phyloP scores from a whole-genome alignment of 2,329 filamentous ascomycete genomes.

The Diatrype stigma region DNA sequence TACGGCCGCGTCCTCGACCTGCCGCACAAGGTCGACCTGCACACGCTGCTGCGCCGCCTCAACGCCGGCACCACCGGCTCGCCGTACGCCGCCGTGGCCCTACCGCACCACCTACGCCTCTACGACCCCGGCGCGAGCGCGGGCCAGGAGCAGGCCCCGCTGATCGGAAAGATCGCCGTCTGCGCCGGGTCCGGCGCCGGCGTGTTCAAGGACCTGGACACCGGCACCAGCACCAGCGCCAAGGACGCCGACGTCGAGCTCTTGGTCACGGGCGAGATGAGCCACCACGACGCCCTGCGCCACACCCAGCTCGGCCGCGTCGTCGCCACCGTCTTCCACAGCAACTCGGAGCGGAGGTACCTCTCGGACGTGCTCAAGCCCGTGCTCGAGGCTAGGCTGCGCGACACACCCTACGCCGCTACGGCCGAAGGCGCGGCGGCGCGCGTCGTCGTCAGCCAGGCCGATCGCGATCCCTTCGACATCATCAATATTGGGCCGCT shows the following conservation, averaged over 20 bases:
- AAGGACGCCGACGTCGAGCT: conserved; percentile 69
- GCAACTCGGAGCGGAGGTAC: conserved; percentile 86
- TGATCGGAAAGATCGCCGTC: conserved; percentile 68
- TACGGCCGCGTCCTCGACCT: conserved; percentile 50
- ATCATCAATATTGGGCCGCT: conserved; percentile 53
- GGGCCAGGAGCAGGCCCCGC: conserved; percentile 29
- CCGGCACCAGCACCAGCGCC: conserved; percentile 60
- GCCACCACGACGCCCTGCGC: conserved; percentile 84
- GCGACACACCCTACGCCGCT: conserved; percentile 40
- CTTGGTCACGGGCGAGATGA: conserved; percentile 87
- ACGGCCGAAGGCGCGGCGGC: conserved; percentile 24
- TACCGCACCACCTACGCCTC: conserved; percentile 45
- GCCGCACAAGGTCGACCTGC: conserved; percentile 32
- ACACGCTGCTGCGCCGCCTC: conserved; percentile 46
- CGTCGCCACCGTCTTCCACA: conserved; percentile 85
- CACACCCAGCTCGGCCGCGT: conserved; percentile 79
- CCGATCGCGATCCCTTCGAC: conserved; percentile 83
- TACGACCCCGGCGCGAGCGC: too few species aligned
- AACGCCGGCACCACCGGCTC: conserved; percentile 67
- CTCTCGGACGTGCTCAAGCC: conserved; percentile 65
- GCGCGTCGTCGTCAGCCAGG: conserved; percentile 69
- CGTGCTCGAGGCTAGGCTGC: conserved; percentile 58
- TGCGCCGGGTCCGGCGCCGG: conserved; percentile 86
- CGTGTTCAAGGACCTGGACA: conserved; percentile 63
- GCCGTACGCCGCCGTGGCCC: conserved; percentile 45